These are phyloP conservation scores for Hemileia vastatrix DNA, from an alignment of 1,284 basidiomycete genomes.

Conservation along the genomic window DNA sequence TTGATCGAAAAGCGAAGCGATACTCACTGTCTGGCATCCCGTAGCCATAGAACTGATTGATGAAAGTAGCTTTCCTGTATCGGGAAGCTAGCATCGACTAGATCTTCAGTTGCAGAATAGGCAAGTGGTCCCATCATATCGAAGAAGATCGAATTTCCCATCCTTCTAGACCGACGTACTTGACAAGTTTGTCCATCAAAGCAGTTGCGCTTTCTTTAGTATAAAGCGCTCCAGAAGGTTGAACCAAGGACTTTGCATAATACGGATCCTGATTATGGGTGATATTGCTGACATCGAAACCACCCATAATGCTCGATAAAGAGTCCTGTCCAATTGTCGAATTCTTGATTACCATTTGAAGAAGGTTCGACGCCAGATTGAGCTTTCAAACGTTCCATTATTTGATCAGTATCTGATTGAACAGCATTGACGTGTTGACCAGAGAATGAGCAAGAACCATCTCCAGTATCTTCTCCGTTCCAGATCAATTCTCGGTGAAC, in stretches of 20 bases:
- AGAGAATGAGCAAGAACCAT: constrained; percentile 26
- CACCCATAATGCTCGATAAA: constrained; percentile 29
- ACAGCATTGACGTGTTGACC: constrained; percentile 28
- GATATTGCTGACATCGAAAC: constrained; percentile 9
- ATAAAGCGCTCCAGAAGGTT: constrained; percentile 24
- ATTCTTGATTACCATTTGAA: neutral
- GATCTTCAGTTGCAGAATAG: constrained; percentile 5
- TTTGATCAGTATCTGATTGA: constrained; percentile 4
- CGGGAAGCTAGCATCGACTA: constrained; percentile 22
- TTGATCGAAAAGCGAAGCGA: too few species aligned
- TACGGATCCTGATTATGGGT: constrained; percentile 27
- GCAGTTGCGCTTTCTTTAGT: constrained; percentile 20
- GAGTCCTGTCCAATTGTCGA: constrained; percentile 25
- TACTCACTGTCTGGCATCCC: constrained; percentile 23
- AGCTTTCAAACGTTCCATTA: constrained; percentile 20
- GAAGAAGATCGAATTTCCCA: constrained; percentile 29
- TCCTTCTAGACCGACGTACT: constrained; percentile 26
- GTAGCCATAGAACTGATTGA: constrained; percentile 32
- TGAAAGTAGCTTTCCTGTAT: constrained; percentile 22
- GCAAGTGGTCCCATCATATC: constrained; percentile 29
- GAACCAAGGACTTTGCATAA: constrained; percentile 33
- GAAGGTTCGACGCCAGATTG: constrained; percentile 13
- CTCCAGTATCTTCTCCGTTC: constrained; percentile 22
- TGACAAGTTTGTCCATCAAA: constrained; percentile 25
- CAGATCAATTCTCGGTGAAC: constrained; percentile 31